A percentile compares a stretch with the other conserved stretches of the same genome.
Evolutionary conservation across 2,329 filamentous ascomycete species (phyloP).

Genomic region (Didymosphaeria variabile): DNA sequence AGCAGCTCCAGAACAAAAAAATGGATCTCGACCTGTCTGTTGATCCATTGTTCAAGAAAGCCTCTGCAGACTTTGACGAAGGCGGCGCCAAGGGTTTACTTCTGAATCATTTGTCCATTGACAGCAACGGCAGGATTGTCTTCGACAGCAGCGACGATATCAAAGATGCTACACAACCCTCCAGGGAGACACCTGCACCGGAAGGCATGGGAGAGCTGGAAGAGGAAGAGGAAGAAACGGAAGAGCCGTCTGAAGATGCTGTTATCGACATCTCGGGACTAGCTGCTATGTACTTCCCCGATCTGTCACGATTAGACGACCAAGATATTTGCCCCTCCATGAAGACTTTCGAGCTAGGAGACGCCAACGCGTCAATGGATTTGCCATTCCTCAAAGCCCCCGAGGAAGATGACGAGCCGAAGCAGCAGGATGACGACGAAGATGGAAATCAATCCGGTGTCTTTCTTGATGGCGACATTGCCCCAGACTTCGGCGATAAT

Average conservation of each 20-base stretch:
- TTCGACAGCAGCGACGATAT: conserved; percentile 97
- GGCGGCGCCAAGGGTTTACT: conserved; percentile 94
- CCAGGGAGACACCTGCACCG: conserved; percentile 56
- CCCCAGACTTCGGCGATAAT: conserved; percentile 82
- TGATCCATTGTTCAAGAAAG: conserved; percentile 98
- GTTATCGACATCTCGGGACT: conserved; percentile 83
- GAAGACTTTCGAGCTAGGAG: conserved; percentile 91
- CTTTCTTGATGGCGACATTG: conserved; percentile 87
- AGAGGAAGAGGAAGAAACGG: conserved; percentile 41
- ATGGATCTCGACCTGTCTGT: conserved; percentile 97
- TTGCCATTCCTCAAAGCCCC: conserved; percentile 90
- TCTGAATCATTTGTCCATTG: conserved; percentile 96
- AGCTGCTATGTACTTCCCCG: conserved; percentile 84
- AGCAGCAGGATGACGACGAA: conserved; percentile 63
- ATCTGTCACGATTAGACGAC: conserved; percentile 77
- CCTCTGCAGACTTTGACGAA: conserved; percentile 97
- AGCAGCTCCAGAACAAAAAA: conserved; percentile 91
- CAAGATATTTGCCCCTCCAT: conserved; percentile 95
- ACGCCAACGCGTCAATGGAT: conserved; percentile 83
- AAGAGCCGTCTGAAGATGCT: conserved; percentile 63
- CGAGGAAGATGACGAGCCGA: conserved; percentile 80
- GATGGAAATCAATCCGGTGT: conserved; percentile 76
- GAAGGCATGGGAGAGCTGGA: conserved; percentile 54
- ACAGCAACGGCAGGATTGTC: conserved; percentile 89
- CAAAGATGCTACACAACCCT: conserved; percentile 60